phyloP scores from a whole-genome alignment of 2,329 filamentous ascomycete genomes.

The Xylaria sp. region DNA sequence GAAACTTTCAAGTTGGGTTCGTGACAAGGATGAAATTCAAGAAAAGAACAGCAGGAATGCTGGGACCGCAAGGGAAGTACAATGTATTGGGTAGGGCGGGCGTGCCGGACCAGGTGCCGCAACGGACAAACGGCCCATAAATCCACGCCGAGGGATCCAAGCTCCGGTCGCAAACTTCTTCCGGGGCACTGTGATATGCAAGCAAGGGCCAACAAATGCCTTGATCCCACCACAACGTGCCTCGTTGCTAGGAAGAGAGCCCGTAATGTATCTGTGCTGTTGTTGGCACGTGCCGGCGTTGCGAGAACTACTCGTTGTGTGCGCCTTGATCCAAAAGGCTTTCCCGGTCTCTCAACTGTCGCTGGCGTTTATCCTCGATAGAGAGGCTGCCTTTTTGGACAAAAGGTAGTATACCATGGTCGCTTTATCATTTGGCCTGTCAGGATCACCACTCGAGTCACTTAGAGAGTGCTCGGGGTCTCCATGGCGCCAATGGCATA shows the following conservation, averaged over 20 bases:
- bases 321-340: not conserved
- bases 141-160: not conserved
- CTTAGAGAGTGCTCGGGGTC: not conserved
- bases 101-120: not conserved
- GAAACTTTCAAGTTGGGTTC: slow-evolving; percentile 1
- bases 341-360: slow-evolving; percentile 3
- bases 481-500: slow-evolving; percentile 15
- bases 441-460: slow-evolving; percentile 18
- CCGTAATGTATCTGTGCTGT: not conserved
- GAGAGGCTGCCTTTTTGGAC: slow-evolving; percentile 8
- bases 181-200: slow-evolving; percentile 3
- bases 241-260: not conserved
- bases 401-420: slow-evolving; percentile 1
- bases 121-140: slow-evolving; percentile 5
- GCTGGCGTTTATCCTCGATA: slow-evolving; percentile 1
- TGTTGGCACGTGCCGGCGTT: not conserved
- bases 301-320: not conserved
- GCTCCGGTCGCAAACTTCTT: not conserved
- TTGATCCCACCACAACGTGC: slow-evolving; percentile 1
- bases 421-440: slow-evolving; percentile 29
- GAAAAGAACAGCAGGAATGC: slow-evolving; percentile 1
- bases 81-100: not conserved
- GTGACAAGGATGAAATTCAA: slow-evolving; percentile 7
- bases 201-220: slow-evolving; percentile 7
- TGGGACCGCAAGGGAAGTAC: not conserved